A percentile compares a stretch with the other conserved stretches of the same genome.
These are phyloP conservation scores for Phoma sp. DNA, from an alignment of 2,329 filamentous ascomycete species.

Conservation along the genomic window DNA sequence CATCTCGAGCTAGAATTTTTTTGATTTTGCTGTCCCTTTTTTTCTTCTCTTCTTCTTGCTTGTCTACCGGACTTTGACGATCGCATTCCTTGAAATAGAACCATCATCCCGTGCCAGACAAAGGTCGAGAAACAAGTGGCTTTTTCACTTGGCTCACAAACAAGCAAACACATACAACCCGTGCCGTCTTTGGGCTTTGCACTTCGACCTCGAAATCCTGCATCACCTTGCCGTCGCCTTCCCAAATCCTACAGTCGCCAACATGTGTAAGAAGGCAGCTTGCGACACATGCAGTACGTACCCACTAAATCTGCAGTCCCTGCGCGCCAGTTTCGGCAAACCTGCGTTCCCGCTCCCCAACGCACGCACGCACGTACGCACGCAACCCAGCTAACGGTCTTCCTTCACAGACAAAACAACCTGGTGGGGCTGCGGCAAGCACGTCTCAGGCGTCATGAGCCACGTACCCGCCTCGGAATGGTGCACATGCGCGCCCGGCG, in stretches of 20 bases:
- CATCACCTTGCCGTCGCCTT: background rate
- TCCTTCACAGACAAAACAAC: slow-evolving; percentile 58
- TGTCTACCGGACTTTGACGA: background rate
- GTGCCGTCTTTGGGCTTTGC: background rate
- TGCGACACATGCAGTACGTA: slow-evolving; percentile 69
- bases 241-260: slow-evolving; percentile 7
- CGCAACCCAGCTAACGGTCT: background rate
- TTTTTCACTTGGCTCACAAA: slow-evolving; percentile 5
- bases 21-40: background rate
- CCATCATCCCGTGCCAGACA: slow-evolving; percentile 8
- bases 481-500: slow-evolving; percentile 70
- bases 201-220: background rate
- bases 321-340: background rate
- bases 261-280: slow-evolving; percentile 70
- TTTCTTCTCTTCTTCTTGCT: too few species aligned
- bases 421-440: slow-evolving; percentile 71
- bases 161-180: background rate
- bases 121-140: slow-evolving; percentile 11
- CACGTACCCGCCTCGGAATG: slow-evolving; percentile 63
- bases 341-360: too few species aligned
- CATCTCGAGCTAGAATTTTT: background rate
- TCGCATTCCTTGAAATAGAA: slow-evolving; percentile 1
- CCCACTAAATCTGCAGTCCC: background rate
- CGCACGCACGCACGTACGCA: too few species aligned
- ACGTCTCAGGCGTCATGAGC: slow-evolving; percentile 69